phyloP scores from a whole-genome alignment of 108 stramenopile species.

The Cyclotella baltica region DNA sequence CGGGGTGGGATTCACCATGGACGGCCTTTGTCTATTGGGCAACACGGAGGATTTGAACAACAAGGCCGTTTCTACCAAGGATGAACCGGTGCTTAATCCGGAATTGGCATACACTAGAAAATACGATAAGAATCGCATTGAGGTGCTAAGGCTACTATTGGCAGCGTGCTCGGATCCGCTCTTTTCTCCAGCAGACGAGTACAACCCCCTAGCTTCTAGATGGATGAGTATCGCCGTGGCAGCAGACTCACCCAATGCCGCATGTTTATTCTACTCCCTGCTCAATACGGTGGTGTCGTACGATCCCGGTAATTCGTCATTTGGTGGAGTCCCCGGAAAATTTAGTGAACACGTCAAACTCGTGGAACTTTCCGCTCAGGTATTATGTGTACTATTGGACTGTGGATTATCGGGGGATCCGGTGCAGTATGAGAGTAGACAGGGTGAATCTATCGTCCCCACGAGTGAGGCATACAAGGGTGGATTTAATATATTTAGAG shows the following conservation, averaged over 20 bases:
- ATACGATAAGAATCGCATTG: slow-evolving; percentile 92
- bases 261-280: slow-evolving; percentile 92
- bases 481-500: slow-evolving; percentile 93
- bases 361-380: slow-evolving; percentile 89
- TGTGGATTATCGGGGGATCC: slow-evolving; percentile 85
- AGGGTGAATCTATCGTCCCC: slow-evolving; percentile 70
- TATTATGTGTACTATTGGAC: slow-evolving; percentile 88
- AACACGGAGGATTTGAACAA: not conserved
- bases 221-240: slow-evolving; percentile 92
- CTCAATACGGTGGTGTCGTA: slow-evolving; percentile 90
- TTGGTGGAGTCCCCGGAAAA: slow-evolving; percentile 72
- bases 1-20: slow-evolving; percentile 67
- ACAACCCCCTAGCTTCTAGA: slow-evolving; percentile 85
- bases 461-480: slow-evolving; percentile 65
- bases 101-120: slow-evolving; percentile 70
- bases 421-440: slow-evolving; percentile 65
- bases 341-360: slow-evolving; percentile 71
- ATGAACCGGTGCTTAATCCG: slow-evolving; percentile 24
- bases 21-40: slow-evolving; percentile 40
- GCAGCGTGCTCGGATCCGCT: slow-evolving; percentile 92
- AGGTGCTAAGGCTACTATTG: slow-evolving; percentile 93
- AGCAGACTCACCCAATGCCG: slow-evolving; percentile 92
- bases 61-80: not conserved
- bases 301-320: slow-evolving; percentile 76
- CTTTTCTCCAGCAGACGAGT: slow-evolving; percentile 90